A percentile compares a stretch with the other conserved stretches of the same genome.
phyloP scores from a whole-genome alignment of 805 yeast genomes.

The Vanderwaltozyma verrucispora region DNA sequence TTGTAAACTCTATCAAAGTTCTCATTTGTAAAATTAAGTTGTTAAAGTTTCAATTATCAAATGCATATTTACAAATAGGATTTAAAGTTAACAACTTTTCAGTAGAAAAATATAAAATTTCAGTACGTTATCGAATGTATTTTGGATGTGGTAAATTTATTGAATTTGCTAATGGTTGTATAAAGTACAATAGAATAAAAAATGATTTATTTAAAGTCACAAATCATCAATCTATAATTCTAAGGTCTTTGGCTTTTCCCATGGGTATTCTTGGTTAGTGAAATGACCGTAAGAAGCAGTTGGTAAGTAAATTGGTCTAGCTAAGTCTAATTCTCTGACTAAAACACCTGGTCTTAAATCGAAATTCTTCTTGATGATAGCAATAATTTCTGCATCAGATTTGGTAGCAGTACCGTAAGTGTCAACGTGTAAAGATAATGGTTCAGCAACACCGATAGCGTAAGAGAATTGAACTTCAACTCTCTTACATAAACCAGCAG shows the following conservation, averaged over 20 bases:
- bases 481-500: slow-evolving; percentile 93
- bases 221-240: slow-evolving; percentile 35
- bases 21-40: no score
- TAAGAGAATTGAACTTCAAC: slow-evolving; percentile 97
- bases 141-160: no score
- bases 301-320: slow-evolving; percentile 98
- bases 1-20: no score
- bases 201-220: neutral
- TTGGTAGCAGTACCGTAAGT: slow-evolving; percentile 95
- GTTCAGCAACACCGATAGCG: slow-evolving; percentile 99
- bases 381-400: slow-evolving; percentile 83
- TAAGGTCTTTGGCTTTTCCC: slow-evolving; percentile 94
- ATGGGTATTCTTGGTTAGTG: slow-evolving; percentile 96
- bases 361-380: slow-evolving; percentile 85
- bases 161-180: no score
- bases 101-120: no score
- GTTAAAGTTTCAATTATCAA: no score
- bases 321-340: slow-evolving; percentile 92
- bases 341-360: slow-evolving; percentile 99
- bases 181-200: no score
- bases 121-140: no score
- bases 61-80: no score
- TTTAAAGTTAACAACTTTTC: no score
- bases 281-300: slow-evolving; percentile 99
- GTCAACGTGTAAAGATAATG: slow-evolving; percentile 94